Evolutionary conservation across 768 basidiomycete genomes (phyloP).

Genomic region (Brasilioporus rufonigricans): DNA sequence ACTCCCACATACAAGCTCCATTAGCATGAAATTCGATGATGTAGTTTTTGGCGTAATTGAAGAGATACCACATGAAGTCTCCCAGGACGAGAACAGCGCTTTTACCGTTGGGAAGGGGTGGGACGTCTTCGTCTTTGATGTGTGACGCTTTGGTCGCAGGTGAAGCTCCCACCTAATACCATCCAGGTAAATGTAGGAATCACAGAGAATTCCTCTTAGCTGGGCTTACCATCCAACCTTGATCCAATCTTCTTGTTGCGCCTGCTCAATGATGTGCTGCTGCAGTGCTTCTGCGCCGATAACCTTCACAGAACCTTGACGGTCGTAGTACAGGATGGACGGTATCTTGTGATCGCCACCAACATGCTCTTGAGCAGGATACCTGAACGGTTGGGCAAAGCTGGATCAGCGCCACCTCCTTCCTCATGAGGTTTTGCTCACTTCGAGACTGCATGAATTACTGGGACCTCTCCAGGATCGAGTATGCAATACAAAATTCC

Average conservation of each 20-base stretch:
- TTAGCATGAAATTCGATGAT: slow-evolving; percentile 29
- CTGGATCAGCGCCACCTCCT: neutral
- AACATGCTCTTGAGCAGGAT: slow-evolving; percentile 43
- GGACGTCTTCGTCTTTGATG: slow-evolving; percentile 20
- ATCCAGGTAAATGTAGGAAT: neutral
- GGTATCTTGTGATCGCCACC: slow-evolving; percentile 50
- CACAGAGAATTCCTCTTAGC: neutral
- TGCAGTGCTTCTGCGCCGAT: slow-evolving; percentile 38
- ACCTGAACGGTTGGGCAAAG: slow-evolving; percentile 37
- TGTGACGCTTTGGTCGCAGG: slow-evolving; percentile 31
- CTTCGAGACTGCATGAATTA: slow-evolving; percentile 21
- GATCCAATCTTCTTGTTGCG: slow-evolving; percentile 1
- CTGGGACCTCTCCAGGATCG: slow-evolving; percentile 35
- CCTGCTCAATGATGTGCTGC: slow-evolving; percentile 1
- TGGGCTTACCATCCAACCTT: slow-evolving; percentile 4
- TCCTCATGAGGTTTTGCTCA: neutral
- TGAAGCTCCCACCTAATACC: slow-evolving; percentile 24
- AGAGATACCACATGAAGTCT: neutral
- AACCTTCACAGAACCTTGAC: slow-evolving; percentile 36
- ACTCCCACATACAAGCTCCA: slow-evolving; percentile 10
- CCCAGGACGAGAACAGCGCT: neutral
- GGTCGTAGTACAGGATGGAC: slow-evolving; percentile 47
- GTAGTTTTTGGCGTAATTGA: slow-evolving; percentile 20
- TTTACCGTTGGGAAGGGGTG: slow-evolving; percentile 22
- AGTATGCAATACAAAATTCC: slow-evolving; percentile 38